These are phyloP conservation scores for Colletotrichum horii DNA, from an alignment of 2,329 filamentous ascomycete species.

Conservation along the genomic window DNA sequence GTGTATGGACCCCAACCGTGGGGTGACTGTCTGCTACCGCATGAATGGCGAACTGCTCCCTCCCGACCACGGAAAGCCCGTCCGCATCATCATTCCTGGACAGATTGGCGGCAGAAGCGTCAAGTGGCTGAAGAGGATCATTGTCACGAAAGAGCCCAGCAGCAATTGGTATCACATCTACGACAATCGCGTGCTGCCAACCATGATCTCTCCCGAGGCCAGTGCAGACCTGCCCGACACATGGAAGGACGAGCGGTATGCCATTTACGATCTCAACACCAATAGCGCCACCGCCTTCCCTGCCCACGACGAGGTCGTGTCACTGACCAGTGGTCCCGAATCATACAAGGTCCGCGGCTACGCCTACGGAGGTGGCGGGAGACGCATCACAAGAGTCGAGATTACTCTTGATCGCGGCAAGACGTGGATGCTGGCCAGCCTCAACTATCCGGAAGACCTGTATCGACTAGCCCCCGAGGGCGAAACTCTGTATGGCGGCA, in stretches of 20 bases:
- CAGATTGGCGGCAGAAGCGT: slow-evolving; percentile 93
- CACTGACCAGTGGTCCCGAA: slow-evolving; percentile 39
- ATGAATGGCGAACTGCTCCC: slow-evolving; percentile 87
- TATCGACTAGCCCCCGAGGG: slow-evolving; percentile 70
- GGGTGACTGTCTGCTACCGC: slow-evolving; percentile 85
- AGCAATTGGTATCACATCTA: slow-evolving; percentile 97
- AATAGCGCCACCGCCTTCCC: slow-evolving; percentile 86
- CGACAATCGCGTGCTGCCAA: slow-evolving; percentile 89
- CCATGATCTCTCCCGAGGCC: slow-evolving; percentile 82
- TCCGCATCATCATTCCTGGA: slow-evolving; percentile 84
- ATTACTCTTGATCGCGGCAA: slow-evolving; percentile 83
- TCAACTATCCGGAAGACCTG: slow-evolving; percentile 84
- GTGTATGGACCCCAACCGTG: slow-evolving; percentile 82
- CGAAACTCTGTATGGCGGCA: slow-evolving; percentile 74
- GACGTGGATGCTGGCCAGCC: slow-evolving; percentile 77
- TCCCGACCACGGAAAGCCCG: slow-evolving; percentile 85
- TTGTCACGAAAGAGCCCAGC: slow-evolving; percentile 78
- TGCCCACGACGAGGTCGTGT: slow-evolving; percentile 74
- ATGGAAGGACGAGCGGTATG: slow-evolving; percentile 90
- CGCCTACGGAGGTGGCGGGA: slow-evolving; percentile 88
- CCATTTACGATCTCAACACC: slow-evolving; percentile 89
- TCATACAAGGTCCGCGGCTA: slow-evolving; percentile 78
- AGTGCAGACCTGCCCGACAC: slow-evolving; percentile 74
- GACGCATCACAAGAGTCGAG: slow-evolving; percentile 81
- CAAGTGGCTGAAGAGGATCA: slow-evolving; percentile 87